Evolutionary conservation across 306 rosid species (phyloP).

Genomic region (Dalbergia cultrata): DNA sequence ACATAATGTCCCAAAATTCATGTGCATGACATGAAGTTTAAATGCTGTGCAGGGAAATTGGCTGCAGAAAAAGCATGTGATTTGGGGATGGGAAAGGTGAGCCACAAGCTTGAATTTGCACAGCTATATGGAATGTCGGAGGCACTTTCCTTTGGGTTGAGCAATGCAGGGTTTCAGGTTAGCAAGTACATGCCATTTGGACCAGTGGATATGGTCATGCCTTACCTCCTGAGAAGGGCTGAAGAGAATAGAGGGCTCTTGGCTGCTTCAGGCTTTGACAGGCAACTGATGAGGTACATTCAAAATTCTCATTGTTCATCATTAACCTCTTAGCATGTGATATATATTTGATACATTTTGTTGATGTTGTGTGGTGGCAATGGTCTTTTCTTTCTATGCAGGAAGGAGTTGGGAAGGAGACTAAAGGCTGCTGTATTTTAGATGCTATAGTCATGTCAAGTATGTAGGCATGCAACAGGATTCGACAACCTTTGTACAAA

Average conservation of each 20-base stretch:
- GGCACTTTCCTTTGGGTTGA: conserved; percentile 77
- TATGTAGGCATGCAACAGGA: neutral
- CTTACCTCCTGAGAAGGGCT: conserved; percentile 86
- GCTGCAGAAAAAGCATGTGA: conserved; percentile 75
- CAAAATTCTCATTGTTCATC: neutral
- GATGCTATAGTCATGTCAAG: conserved; percentile 2
- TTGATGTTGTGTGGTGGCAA: conserved; percentile 11
- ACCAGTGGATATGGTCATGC: conserved; percentile 79
- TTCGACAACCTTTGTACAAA: conserved; percentile 12
- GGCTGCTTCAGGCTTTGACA: conserved; percentile 77
- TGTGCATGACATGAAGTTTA: neutral
- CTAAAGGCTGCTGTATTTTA: conserved; percentile 54
- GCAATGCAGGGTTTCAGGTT: conserved; percentile 92
- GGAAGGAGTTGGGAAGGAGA: conserved; percentile 76
- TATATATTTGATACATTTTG: neutral
- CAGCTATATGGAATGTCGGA: conserved; percentile 90
- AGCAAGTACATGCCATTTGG: conserved; percentile 97
- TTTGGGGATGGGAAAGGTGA: conserved; percentile 73
- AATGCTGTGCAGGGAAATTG: conserved; percentile 63
- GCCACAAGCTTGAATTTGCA: conserved; percentile 79
- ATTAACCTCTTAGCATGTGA: neutral
- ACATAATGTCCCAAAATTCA: neutral
- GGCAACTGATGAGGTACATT: conserved; percentile 72
- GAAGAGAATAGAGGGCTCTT: conserved; percentile 90
- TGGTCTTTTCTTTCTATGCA: conserved; percentile 18